phyloP scores from a whole-genome alignment of 306 rosid species.

The Pueraria montana region DNA sequence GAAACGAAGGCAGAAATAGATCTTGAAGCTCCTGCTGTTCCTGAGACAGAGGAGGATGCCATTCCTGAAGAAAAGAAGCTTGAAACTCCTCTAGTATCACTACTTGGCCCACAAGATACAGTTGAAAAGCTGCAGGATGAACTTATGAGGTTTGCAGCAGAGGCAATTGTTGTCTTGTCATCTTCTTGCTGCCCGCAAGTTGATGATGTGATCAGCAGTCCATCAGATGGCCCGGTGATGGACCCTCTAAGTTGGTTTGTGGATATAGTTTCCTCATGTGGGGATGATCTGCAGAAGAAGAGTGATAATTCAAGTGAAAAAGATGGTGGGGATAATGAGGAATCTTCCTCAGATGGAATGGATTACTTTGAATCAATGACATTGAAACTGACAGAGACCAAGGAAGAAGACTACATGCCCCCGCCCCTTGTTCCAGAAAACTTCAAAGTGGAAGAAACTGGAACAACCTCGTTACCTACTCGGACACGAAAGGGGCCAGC shows the following conservation, averaged over 20 bases:
- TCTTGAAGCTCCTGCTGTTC: slow-evolving; percentile 75
- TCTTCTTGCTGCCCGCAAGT: slow-evolving; percentile 49
- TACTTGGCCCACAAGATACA: slow-evolving; percentile 41
- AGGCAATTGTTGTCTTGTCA: slow-evolving; percentile 82
- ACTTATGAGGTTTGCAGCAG: slow-evolving; percentile 72
- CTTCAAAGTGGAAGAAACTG: slow-evolving; percentile 71
- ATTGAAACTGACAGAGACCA: slow-evolving; percentile 67
- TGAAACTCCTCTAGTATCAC: slow-evolving; percentile 48
- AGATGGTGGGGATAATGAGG: slow-evolving; percentile 53
- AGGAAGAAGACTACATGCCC: slow-evolving; percentile 95
- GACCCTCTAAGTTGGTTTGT: slow-evolving; percentile 83
- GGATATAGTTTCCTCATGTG: slow-evolving; percentile 67
- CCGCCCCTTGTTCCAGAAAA: slow-evolving; percentile 79
- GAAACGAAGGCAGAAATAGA: slow-evolving; percentile 66
- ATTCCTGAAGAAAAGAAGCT: slow-evolving; percentile 55
- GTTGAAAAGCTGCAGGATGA: slow-evolving; percentile 63
- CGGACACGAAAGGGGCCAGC: slow-evolving; percentile 78
- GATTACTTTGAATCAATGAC: slow-evolving; percentile 91
- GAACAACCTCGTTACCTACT: slow-evolving; percentile 56
- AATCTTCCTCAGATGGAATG: slow-evolving; percentile 59
- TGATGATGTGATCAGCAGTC: slow-evolving; percentile 57
- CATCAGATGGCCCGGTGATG: slow-evolving; percentile 55
- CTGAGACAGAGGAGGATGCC: slow-evolving; percentile 65
- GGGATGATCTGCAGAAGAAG: slow-evolving; percentile 55
- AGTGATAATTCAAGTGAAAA: slow-evolving; percentile 46